These are phyloP conservation scores for Plasmodium ovale DNA, from an alignment of 169 alveolate genomes.

Conservation along the genomic window DNA sequence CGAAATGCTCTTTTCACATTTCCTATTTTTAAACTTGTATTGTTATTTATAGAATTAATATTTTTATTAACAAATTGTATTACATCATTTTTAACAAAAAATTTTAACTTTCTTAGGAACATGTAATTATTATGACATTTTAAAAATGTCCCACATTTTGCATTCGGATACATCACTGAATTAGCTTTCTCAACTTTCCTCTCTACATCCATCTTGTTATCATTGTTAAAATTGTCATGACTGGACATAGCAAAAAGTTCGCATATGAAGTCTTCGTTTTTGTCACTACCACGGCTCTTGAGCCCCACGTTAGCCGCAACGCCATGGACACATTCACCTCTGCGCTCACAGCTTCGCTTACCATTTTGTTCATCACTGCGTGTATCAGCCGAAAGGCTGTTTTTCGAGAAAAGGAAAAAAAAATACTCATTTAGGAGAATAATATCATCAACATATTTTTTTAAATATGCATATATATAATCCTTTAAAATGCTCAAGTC, in stretches of 20 bases:
- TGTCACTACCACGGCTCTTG: background rate
- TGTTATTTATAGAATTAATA: background rate
- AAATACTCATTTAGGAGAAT: conserved; percentile 57
- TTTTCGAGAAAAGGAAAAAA: conserved; percentile 4
- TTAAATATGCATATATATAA: conserved; percentile 43
- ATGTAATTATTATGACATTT: conserved; percentile 16
- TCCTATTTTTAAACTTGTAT: conserved; percentile 24
- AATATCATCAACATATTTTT: conserved; percentile 59
- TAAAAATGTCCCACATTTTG: background rate
- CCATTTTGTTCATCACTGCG: background rate
- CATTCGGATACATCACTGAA: background rate
- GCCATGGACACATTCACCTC: background rate
- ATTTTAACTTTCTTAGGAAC: background rate
- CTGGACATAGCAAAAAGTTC: conserved; percentile 21
- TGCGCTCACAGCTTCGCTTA: background rate
- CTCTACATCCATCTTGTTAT: background rate
- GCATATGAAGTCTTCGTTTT: conserved; percentile 21
- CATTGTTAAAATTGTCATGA: conserved; percentile 31
- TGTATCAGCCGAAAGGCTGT: background rate
- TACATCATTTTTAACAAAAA: conserved; percentile 58
- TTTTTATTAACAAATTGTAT: conserved; percentile 56
- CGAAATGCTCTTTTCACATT: conserved; percentile 14
- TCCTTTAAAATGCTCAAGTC: conserved; percentile 68
- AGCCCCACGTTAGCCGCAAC: background rate
- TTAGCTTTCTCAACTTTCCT: background rate